phyloP scores from a whole-genome alignment of 495 filamentous ascomycete genomes.

The Penicillium silybi region DNA sequence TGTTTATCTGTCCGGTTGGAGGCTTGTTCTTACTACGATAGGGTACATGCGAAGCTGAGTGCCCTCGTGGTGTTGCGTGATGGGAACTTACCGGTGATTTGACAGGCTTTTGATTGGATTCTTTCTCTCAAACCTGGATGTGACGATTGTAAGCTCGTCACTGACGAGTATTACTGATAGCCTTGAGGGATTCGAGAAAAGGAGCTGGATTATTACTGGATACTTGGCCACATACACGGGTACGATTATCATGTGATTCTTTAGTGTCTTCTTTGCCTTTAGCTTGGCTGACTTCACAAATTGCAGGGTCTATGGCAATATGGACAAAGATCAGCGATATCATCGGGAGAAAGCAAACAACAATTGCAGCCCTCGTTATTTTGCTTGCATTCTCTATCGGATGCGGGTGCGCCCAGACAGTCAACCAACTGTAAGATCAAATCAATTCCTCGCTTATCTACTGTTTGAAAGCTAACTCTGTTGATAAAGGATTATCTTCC shows the following conservation, averaged over 20 bases:
- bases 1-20: conserved; percentile 45
- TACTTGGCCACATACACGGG: conserved; percentile 57
- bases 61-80: not conserved
- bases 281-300: not conserved
- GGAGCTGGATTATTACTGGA: conserved; percentile 53
- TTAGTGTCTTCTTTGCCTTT: not conserved
- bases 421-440: conserved; percentile 47
- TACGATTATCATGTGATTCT: conserved; percentile 12
- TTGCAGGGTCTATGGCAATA: conserved; percentile 50
- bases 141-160: conserved; percentile 61
- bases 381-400: conserved; percentile 54
- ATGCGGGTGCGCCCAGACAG: conserved; percentile 49
- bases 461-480: not conserved
- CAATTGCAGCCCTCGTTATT: conserved; percentile 47
- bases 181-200: conserved; percentile 48
- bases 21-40: conserved; percentile 32
- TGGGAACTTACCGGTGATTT: not conserved
- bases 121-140: conserved; percentile 58
- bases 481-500: conserved; percentile 44
- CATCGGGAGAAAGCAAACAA: conserved; percentile 49
- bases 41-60: conserved; percentile 23
- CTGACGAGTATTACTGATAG: conserved; percentile 56
- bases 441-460: not conserved
- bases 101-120: conserved; percentile 51
- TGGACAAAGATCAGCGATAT: conserved; percentile 60